phyloP scores from a whole-genome alignment of 2,329 filamentous ascomycete genomes.

The Fusarium irregulare region DNA sequence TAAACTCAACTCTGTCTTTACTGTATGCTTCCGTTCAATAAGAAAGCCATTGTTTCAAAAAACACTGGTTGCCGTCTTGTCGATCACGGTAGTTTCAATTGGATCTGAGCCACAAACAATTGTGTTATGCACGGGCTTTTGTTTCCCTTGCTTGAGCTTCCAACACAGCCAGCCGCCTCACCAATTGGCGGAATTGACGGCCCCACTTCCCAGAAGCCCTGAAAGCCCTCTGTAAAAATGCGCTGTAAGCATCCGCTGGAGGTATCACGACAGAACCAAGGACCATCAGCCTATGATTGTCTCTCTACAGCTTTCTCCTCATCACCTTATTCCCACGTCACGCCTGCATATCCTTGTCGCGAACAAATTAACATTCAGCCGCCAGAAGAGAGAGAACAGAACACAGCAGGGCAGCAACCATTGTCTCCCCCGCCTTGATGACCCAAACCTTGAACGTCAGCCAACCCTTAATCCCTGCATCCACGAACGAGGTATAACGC shows the following conservation, averaged over 20 bases:
- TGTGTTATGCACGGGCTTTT: constrained; percentile 5
- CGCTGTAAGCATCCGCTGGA: constrained; percentile 22
- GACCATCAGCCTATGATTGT: constrained; percentile 22
- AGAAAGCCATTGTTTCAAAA: constrained; percentile 20
- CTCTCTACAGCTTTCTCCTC: constrained; percentile 7
- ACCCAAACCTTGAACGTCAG: constrained; percentile 22
- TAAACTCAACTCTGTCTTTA: constrained; percentile 1
- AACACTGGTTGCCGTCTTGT: constrained; percentile 5
- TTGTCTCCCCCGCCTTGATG: constrained; percentile 17
- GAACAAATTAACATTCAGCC: constrained; percentile 19
- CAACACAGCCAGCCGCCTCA: background rate
- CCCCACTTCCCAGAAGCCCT: constrained; percentile 30
- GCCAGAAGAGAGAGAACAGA: constrained; percentile 27
- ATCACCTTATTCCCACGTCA: constrained; percentile 33
- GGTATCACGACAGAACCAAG: constrained; percentile 23
- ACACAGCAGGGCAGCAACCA: constrained; percentile 5
- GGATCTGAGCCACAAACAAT: constrained; percentile 18
- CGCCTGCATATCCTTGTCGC: constrained; percentile 20
- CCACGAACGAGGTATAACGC: constrained; percentile 23
- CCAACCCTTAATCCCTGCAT: constrained; percentile 31
- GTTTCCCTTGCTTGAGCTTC: constrained; percentile 16
- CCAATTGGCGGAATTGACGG: background rate
- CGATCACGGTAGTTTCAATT: constrained; percentile 24
- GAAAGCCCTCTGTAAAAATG: constrained; percentile 9
- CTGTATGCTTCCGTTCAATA: background rate